Conservation (phyloP, 129 eudicot genomes). For the Erigeron canadensis region DNA sequence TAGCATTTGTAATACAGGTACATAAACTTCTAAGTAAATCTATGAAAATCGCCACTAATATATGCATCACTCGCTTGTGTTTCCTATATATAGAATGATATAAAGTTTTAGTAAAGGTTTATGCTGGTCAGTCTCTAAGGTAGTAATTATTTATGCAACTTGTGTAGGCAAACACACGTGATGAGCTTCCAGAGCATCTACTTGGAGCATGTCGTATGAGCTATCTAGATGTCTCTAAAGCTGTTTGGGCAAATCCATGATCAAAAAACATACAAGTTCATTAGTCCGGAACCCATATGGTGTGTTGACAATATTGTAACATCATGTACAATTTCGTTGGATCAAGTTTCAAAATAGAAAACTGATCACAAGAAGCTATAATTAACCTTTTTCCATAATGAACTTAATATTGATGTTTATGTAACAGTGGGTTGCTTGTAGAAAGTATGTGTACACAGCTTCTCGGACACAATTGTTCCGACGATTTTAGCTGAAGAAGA, state of each 20-base stretch:
- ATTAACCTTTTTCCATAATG: neutral
- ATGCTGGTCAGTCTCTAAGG: neutral
- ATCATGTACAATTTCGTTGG: neutral
- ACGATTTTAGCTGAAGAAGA: no score
- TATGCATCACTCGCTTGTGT: neutral
- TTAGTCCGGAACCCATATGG: constrained; percentile 13
- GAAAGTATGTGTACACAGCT: neutral
- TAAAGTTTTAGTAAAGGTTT: neutral
- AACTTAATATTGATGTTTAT: neutral
- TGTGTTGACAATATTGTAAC: constrained; percentile 10
- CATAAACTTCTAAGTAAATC: neutral
- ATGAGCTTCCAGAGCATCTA: constrained; percentile 70
- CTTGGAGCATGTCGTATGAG: constrained; percentile 61
- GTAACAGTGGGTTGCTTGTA: neutral
- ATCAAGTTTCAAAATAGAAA: neutral
- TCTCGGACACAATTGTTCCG: neutral
- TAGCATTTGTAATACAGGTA: constrained; percentile 72
- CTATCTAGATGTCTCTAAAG: constrained; percentile 54
- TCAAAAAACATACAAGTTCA: neutral
- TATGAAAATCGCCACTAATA: neutral
- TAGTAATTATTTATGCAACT: neutral
- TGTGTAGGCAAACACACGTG: constrained; percentile 57
- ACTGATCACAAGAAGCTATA: neutral
- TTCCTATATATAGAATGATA: neutral
- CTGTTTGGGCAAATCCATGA: constrained; percentile 41